phyloP scores from a whole-genome alignment of 805 yeast genomes.

The Kluyveromyces wickerhamii region DNA sequence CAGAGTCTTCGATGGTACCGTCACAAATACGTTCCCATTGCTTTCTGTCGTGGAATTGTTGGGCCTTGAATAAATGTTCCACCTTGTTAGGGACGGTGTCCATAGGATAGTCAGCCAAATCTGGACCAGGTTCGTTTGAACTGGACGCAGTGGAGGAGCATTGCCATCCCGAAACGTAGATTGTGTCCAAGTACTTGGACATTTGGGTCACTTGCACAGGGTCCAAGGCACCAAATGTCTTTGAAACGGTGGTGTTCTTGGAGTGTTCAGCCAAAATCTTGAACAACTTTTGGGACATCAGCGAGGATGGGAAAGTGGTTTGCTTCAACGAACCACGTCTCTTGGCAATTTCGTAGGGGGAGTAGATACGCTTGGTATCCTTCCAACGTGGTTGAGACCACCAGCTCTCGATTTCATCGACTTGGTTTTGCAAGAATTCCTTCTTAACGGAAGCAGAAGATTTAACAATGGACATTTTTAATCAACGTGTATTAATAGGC shows the following conservation, averaged over 20 bases:
- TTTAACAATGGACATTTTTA: neutral
- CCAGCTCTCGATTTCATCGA: constrained; percentile 66
- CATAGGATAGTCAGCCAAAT: constrained; percentile 96
- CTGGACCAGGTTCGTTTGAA: constrained; percentile 96
- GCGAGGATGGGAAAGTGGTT: constrained; percentile 65
- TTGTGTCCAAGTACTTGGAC: constrained; percentile 90
- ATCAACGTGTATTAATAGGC: too few species aligned
- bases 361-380: constrained; percentile 77
- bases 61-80: constrained; percentile 94
- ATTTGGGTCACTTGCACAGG: constrained; percentile 94
- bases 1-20: constrained; percentile 49
- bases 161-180: constrained; percentile 98
- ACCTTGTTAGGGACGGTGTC: constrained; percentile 98
- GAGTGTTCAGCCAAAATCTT: constrained; percentile 64
- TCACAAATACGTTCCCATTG: constrained; percentile 72
- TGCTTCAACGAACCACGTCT: constrained; percentile 73
- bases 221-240: constrained; percentile 93
- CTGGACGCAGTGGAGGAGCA: constrained; percentile 97
- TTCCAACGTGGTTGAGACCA: constrained; percentile 93
- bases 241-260: constrained; percentile 42
- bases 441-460: constrained; percentile 8
- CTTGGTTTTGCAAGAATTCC: constrained; percentile 12
- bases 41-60: constrained; percentile 93
- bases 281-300: constrained; percentile 77
- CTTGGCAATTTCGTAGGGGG: constrained; percentile 80